Percentiles rank a stretch among this genome's conserved stretches.
Evolutionary conservation across 768 basidiomycete genomes (phyloP).

Genomic region (Infundibulicybe gibba): DNA sequence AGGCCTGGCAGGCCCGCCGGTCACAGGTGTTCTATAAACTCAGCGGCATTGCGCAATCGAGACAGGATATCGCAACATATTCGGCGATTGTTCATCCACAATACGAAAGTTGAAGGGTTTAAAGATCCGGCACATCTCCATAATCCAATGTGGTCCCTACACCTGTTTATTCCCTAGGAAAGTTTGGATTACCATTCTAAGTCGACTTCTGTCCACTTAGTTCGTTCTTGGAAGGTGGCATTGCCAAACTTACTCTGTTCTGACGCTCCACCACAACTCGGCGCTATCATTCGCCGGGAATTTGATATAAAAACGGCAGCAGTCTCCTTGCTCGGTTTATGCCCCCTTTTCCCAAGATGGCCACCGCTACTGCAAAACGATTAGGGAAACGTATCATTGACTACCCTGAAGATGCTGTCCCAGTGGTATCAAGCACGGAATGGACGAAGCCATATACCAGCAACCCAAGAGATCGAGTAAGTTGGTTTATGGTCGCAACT

Average conservation of each 20-base stretch:
- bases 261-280: neutral
- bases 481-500: slow-evolving; percentile 15
- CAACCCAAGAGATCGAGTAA: slow-evolving; percentile 50
- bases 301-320: slow-evolving; percentile 3
- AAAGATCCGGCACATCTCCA: neutral
- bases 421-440: slow-evolving; percentile 55
- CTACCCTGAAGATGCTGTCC: slow-evolving; percentile 56
- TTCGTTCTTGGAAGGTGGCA: neutral
- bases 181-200: neutral
- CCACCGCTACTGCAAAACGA: slow-evolving; percentile 32
- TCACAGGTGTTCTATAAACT: neutral
- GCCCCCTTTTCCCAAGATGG: slow-evolving; percentile 3
- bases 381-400: slow-evolving; percentile 56
- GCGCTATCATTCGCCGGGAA: neutral
- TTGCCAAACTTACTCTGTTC: no score
- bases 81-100: slow-evolving; percentile 17
- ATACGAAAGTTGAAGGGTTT: neutral
- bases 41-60: slow-evolving; percentile 23
- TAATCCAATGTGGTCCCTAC: neutral
- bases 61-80: slow-evolving; percentile 14
- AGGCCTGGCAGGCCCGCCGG: neutral
- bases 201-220: neutral
- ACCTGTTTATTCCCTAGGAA: neutral
- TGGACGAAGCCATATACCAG: slow-evolving; percentile 39
- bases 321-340: neutral